Base-by-base conservation (phyloP, 1,284 basidiomycete genomes). In the Fomitiporia mediterranea region DNA sequence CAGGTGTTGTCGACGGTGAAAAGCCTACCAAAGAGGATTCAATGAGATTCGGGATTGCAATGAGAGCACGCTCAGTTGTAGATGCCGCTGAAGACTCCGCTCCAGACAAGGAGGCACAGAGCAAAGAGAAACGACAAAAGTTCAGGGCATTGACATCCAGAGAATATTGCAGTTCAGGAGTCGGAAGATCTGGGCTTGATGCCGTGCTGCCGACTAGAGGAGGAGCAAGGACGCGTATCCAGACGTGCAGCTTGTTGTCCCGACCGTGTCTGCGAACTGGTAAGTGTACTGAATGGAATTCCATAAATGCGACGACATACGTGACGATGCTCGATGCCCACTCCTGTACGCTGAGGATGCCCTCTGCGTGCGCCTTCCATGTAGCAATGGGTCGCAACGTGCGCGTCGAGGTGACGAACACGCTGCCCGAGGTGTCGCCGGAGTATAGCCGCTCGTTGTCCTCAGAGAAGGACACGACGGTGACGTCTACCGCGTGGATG, bases 81-180 rank as follows among this genome's bases (percentile, higher is more conserved):
- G 61, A 43, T 58, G 57, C n/a, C 38, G 28, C 25, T 40, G 55
- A n/a, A 48, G 57, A 15, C 49, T 52, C 30, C 55, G 42, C 59
- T 61, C 21, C 27, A n/a, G 32, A 17, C 17, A 37, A n/a, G 8
- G 30, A 4, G 63, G 13, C 42, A 3, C 66, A 66, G 28, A 80
- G 64, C 0, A 89, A 66, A 3, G 84, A 81, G 67, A 95, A 94
- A 0, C 85, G 82, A 70, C 93, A 95, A 66, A 89, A 96, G 68
- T 95, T 96, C 60, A 96, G 76, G 1, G 92, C 83, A 67, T 96
- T 97, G 57, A 93, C 84, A 64, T 91, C 88, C 69, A 96, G 73
- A 0, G 86, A 86, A 61, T 83, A 84, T 2, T 70, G 65, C 4
- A 90, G 66, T 4, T 66, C 60, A 2, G 88, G 90, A 0, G 69